phyloP scores from a whole-genome alignment of 306 rosid species.

The cucumber (Cucumis sativus) region Cucumber_9930_V3 NC_026656.2:3497001-3497500 shows the following conservation, averaged over 20 bases:
- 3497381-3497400: conserved; percentile 54
- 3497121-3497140: conserved; percentile 43
- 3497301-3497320: conserved; percentile 57
- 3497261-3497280: conserved; percentile 81
- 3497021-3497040: not conserved
- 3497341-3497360: conserved; percentile 28
- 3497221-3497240: conserved; percentile 86
- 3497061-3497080: conserved; percentile 66
- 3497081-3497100: conserved; percentile 81
- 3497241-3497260: conserved; percentile 63
- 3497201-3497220: conserved; percentile 75
- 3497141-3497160: conserved; percentile 42
- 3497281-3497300: conserved; percentile 41
- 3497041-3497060: conserved; percentile 55
- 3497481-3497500: conserved; percentile 54
- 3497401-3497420: conserved; percentile 65
- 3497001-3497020: not conserved
- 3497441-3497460: conserved; percentile 66
- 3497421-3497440: conserved; percentile 76
- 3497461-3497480: conserved; percentile 64
- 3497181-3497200: conserved; percentile 75
- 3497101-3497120: conserved; percentile 62
- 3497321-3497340: conserved; percentile 80
- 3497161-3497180: conserved; percentile 52
- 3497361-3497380: conserved; percentile 40